These are phyloP conservation scores for Symmetrospora coprosmae DNA, from an alignment of 768 basidiomycete species.

Conservation along the genomic window DNA sequence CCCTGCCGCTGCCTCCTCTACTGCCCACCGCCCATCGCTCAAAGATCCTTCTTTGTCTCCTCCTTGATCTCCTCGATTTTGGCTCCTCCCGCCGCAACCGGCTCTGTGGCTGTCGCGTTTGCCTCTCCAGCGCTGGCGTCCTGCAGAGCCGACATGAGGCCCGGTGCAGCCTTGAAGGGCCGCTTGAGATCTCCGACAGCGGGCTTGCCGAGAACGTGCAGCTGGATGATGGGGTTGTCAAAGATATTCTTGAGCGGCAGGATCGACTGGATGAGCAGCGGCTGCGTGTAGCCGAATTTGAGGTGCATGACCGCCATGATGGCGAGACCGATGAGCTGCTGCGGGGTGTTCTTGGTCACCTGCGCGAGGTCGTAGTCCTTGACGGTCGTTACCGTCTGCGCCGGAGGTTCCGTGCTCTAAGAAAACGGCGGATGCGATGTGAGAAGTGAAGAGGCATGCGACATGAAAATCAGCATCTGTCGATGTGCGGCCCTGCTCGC, in stretches of 20 bases:
- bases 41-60: conserved; percentile 6
- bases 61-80: conserved; percentile 15
- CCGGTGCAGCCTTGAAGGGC: conserved; percentile 59
- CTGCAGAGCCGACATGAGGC: conserved; percentile 13
- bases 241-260: conserved; percentile 87
- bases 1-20: too few relatives aligned
- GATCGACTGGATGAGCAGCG: conserved; percentile 83
- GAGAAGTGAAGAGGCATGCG: neutral
- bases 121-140: conserved; percentile 15
- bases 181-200: conserved; percentile 76
- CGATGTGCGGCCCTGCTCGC: too few relatives aligned
- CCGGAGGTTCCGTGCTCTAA: conserved; percentile 47
- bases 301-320: conserved; percentile 47
- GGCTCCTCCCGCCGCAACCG: neutral
- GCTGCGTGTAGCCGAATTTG: conserved; percentile 91
- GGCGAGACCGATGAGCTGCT: conserved; percentile 35
- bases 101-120: neutral
- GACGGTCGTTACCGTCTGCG: conserved; percentile 77
- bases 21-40: too few relatives aligned
- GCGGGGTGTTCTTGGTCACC: conserved; percentile 51
- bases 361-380: conserved; percentile 86
- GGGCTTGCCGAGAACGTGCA: conserved; percentile 47
- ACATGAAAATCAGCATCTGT: neutral
- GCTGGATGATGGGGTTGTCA: conserved; percentile 54
- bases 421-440: neutral